Evolutionary conservation across 2,329 filamentous ascomycete species (phyloP), one percentile per base, ranked within the genome.

Genomic region (Aspergillus caelatus): DNA sequence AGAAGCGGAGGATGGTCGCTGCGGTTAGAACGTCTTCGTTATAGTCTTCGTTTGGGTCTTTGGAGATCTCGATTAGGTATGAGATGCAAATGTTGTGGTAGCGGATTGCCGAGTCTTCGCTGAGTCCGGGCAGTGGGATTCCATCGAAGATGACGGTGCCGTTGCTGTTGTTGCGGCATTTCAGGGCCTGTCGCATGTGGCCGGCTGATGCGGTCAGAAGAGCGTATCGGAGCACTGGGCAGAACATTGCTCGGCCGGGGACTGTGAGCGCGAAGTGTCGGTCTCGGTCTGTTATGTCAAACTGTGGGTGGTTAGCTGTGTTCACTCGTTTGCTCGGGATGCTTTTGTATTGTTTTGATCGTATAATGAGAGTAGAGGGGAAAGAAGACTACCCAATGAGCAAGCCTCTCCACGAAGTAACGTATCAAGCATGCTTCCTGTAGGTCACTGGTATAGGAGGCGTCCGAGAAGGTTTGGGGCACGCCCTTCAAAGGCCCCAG

Each of bases 21-120:
- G 85, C 84, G 0, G 85, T 84, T 39, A 86, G 80, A 2, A 86
- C 71, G 41, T 84, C 82, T 68, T 85, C 84, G 62, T 85, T 83
- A 19, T 79, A 73, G 1, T 81, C 75, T 2, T 78, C 79, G 2
- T 74, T 74, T 0, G 77, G 68, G 36, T 80, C 76, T 43, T 64
- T 70, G 1, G 71, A 74, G 21, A 75, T 59, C 50, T 69, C 67
- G 43, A 74, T 67, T 14, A 75, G 62, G 46, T 73, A 43, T 8
- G 60, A 57, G 11, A 65, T 62, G 28, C 60, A 65, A 4, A 57
- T 57, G 34, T 57, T 53, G 52, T 62, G 63, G 23, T 65, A 65
- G 3, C 39, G 26, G n/a, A 62, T 60, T 10, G 57, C 63, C 0
- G 52, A 54, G 30, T 36, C 52, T 36, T 54, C 52, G 30, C 30